Evolutionary conservation across 208 protist species (phyloP).

Genomic region (Phytomonas sp.): DNA sequence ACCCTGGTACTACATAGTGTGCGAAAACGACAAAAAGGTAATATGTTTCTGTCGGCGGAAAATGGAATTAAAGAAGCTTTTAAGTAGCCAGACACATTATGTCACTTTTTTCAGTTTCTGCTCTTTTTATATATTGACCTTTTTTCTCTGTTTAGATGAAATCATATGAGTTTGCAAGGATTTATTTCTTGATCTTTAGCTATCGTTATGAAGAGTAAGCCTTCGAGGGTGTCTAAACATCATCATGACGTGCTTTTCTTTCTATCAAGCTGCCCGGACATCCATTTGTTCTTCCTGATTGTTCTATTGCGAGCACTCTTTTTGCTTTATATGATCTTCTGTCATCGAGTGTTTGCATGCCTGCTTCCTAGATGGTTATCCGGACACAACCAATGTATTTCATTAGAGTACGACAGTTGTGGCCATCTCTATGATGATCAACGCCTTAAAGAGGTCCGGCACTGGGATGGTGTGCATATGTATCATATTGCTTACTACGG

Average conservation of each 20-base stretch:
- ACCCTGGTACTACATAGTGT: background rate
- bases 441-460: slow-evolving; percentile 36
- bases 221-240: background rate
- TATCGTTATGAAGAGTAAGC: background rate
- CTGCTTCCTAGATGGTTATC: slow-evolving; percentile 14
- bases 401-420: slow-evolving; percentile 49
- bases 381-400: slow-evolving; percentile 8
- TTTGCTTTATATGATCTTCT: slow-evolving; percentile 37
- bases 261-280: slow-evolving; percentile 35
- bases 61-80: slow-evolving; percentile 1
- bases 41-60: background rate
- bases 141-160: slow-evolving; percentile 7
- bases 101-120: slow-evolving; percentile 2
- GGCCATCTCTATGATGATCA: slow-evolving; percentile 40
- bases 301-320: slow-evolving; percentile 28
- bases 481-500: slow-evolving; percentile 63
- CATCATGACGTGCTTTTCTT: slow-evolving; percentile 21
- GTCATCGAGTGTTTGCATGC: slow-evolving; percentile 24
- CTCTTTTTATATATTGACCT: slow-evolving; percentile 4
- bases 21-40: background rate
- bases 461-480: slow-evolving; percentile 75
- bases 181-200: slow-evolving; percentile 1
- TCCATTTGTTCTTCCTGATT: slow-evolving; percentile 28
- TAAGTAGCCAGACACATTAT: slow-evolving; percentile 10
- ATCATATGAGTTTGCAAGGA: background rate